phyloP scores from a whole-genome alignment of 225 moss, liverwort and hornwort genomes.

The Thuidium tamariscinum region DNA sequence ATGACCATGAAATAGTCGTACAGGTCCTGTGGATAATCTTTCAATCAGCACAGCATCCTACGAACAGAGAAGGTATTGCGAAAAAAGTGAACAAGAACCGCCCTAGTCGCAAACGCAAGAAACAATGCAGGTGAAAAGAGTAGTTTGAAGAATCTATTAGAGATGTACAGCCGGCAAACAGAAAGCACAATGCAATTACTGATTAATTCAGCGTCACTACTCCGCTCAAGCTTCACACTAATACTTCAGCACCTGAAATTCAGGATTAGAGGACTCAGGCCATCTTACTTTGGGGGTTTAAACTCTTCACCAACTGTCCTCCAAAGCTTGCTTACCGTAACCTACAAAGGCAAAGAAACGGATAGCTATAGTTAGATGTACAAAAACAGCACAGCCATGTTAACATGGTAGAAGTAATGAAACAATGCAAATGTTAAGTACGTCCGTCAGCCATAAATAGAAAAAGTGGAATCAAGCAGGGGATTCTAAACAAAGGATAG shows the following conservation, averaged over 20 bases:
- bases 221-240: neutral
- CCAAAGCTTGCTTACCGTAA: slow-evolving; percentile 93
- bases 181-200: neutral
- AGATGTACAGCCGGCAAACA: neutral
- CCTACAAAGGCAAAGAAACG: slow-evolving; percentile 25
- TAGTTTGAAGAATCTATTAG: neutral
- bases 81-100: neutral
- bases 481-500: neutral
- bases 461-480: neutral
- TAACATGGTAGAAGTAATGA: neutral
- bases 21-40: slow-evolving; percentile 67
- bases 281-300: slow-evolving; percentile 85
- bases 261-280: neutral
- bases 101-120: neutral
- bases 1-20: slow-evolving; percentile 98
- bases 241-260: neutral
- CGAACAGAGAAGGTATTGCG: neutral
- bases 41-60: slow-evolving; percentile 13
- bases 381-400: neutral
- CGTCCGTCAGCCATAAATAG: neutral
- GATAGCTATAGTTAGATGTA: neutral
- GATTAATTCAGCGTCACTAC: neutral
- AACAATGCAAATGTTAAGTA: neutral
- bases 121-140: neutral
- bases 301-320: slow-evolving; percentile 97